Percentiles rank a stretch among this genome's conserved stretches.
These are phyloP conservation scores for Verbascum thapsus DNA, from an alignment of 257 asterid genomes.

Conservation along the genomic window DNA sequence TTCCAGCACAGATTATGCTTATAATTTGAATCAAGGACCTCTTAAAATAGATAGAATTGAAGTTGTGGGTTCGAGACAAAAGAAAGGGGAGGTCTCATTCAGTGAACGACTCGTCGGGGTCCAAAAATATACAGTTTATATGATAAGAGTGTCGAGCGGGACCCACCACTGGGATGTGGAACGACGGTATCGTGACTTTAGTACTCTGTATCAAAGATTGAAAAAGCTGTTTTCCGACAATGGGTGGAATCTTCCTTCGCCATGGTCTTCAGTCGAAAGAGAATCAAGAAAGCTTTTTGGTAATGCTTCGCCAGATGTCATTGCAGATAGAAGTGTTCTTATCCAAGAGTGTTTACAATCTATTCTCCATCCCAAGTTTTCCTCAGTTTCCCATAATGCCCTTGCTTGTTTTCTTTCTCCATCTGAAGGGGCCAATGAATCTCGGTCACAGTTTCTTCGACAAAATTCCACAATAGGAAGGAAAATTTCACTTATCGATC, in stretches of 20 bases:
- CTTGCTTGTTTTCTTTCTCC: slow-evolving; percentile 68
- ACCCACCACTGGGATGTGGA: slow-evolving; percentile 81
- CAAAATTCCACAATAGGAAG: slow-evolving; percentile 59
- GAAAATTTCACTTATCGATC: slow-evolving; percentile 79
- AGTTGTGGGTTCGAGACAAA: slow-evolving; percentile 80
- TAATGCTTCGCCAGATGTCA: slow-evolving; percentile 69
- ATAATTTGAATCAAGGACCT: slow-evolving; percentile 51
- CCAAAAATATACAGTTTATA: slow-evolving; percentile 74
- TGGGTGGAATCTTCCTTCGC: slow-evolving; percentile 77
- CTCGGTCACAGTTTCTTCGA: slow-evolving; percentile 39
- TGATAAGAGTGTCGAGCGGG: slow-evolving; percentile 68
- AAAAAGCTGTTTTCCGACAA: slow-evolving; percentile 68
- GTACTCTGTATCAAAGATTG: slow-evolving; percentile 57
- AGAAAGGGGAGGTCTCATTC: slow-evolving; percentile 78
- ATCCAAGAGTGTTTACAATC: slow-evolving; percentile 91
- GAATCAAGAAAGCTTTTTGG: slow-evolving; percentile 87
- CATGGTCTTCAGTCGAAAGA: slow-evolving; percentile 76
- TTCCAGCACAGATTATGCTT: slow-evolving; percentile 64
- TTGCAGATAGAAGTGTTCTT: slow-evolving; percentile 79
- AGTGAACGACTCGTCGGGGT: slow-evolving; percentile 90
- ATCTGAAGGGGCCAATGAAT: slow-evolving; percentile 48
- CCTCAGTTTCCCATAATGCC: slow-evolving; percentile 49
- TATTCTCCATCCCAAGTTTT: slow-evolving; percentile 45
- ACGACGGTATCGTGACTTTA: slow-evolving; percentile 86
- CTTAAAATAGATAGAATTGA: slow-evolving; percentile 66